Base-by-base conservation (phyloP, 257 asterid genomes). In the Linaria vulgaris region DNA sequence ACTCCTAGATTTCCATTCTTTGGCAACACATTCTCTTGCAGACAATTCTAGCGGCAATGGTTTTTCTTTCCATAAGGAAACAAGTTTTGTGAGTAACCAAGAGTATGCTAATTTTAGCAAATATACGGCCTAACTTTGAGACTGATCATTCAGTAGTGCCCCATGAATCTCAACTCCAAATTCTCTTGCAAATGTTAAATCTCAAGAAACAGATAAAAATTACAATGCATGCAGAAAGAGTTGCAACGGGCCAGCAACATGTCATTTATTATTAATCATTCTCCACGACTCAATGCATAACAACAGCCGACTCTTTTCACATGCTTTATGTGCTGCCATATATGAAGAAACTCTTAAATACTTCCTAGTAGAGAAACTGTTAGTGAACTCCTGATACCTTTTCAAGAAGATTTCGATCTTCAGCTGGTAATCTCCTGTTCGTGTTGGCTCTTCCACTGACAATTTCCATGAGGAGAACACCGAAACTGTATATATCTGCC, bases 401-500 rank as follows among this genome's bases (percentile, higher is more conserved):
- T 74, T 87, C 94, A 48, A 89, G 95, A 77, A 92, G 86, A 78
- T 73, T 74, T 56, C 73, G 91, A 15, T 84, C 85, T 62, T 66
- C 82, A 48, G 56, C 56, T 19, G 89, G 94, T 73, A 92, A 77
- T 68, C 80, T 75, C 72, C 41, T 85, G 79, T 89, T 79, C 38
- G 85, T 85, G 83, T 82, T 77, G 82, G 80, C 52, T 79, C 97
- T 83, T 53, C 99, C 97, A 48, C 87, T 74, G 34, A 87, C 83
- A 59, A 91, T 86, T 80, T 91, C 98, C 78, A 88, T 59, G 20
- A 88, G 81, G 54, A 91, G 95, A 69, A 91, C 74, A 12, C 96
- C 98, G 15, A 83, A 91, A 69, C 98, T 88, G 72, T 84, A 91
- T 57, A 92, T 58, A 78, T 92, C 97, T 13, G 96, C 97, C 78